A percentile compares a stretch with the other conserved stretches of the same genome.
Conservation (phyloP, 164 flowering plant genomes). For the Paratinospora sagittata region DNA sequence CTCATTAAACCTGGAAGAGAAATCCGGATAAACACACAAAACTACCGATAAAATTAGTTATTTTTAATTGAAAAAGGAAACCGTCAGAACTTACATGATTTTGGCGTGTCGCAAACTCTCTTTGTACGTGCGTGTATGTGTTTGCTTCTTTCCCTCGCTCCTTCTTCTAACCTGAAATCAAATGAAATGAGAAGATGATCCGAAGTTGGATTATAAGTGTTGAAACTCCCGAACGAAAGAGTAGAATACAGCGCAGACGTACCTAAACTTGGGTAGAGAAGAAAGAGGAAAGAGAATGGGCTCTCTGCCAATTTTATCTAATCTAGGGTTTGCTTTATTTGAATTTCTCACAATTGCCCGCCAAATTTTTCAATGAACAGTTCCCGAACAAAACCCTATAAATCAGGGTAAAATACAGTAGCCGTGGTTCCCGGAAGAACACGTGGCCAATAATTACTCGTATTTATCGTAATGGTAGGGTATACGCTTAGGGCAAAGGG, state of each 20-base stretch:
- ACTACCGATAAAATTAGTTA: neutral
- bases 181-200: neutral
- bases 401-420: neutral
- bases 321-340: conserved; percentile 41
- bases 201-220: neutral
- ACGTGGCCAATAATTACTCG: conserved; percentile 17
- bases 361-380: conserved; percentile 32
- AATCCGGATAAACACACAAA: neutral
- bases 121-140: no score
- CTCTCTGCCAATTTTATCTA: neutral
- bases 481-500: neutral
- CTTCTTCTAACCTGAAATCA: neutral
- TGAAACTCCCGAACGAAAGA: neutral
- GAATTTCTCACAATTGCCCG: conserved; percentile 39
- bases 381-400: conserved; percentile 5
- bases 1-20: conserved; percentile 8
- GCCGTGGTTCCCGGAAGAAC: neutral
- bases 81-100: conserved; percentile 8
- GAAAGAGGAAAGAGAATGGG: conserved; percentile 11
- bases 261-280: neutral
- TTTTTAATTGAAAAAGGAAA: neutral
- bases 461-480: neutral
- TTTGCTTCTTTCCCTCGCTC: no score
- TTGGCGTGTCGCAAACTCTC: no score
- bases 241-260: neutral